Conservation (phyloP, 2,329 filamentous ascomycete species). For the Zasmidium citrigriseum region DNA sequence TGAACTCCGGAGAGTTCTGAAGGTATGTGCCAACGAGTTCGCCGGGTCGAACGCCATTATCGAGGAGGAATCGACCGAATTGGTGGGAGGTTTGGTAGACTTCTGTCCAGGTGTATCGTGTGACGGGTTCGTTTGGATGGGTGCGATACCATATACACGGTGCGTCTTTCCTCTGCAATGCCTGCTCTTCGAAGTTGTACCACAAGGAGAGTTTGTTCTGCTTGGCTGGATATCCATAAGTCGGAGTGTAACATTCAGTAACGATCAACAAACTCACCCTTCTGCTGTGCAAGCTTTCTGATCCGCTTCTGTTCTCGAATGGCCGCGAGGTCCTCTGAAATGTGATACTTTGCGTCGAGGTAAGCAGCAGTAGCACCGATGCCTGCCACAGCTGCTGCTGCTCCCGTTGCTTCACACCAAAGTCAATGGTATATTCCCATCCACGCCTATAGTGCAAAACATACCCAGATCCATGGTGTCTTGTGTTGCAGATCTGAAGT, state of each 20-base stretch:
- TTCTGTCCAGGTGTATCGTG: constrained; percentile 58
- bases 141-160: constrained; percentile 68
- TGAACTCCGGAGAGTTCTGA: constrained; percentile 39
- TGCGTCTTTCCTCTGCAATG: constrained; percentile 40
- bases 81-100: constrained; percentile 58
- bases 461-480: constrained; percentile 5
- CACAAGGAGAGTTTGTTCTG: constrained; percentile 61
- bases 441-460: not conserved
- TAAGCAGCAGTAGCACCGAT: constrained; percentile 71
- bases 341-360: constrained; percentile 68
- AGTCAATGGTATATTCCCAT: not conserved
- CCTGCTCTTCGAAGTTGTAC: constrained; percentile 60
- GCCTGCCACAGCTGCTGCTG: constrained; percentile 43
- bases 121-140: constrained; percentile 39
- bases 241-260: not conserved
- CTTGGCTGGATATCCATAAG: constrained; percentile 41
- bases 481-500: not conserved
- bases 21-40: constrained; percentile 37
- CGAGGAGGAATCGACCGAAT: constrained; percentile 63
- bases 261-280: not conserved
- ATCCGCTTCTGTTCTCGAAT: constrained; percentile 15
- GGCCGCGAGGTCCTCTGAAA: constrained; percentile 67
- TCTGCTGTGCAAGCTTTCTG: constrained; percentile 4
- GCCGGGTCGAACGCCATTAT: constrained; percentile 35
- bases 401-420: constrained; percentile 1